A percentile compares a stretch with the other conserved stretches of the same genome.
These are phyloP conservation scores for Coccomyxa sp. DNA, from an alignment of 139 green algal genomes.

Conservation along the genomic window DNA sequence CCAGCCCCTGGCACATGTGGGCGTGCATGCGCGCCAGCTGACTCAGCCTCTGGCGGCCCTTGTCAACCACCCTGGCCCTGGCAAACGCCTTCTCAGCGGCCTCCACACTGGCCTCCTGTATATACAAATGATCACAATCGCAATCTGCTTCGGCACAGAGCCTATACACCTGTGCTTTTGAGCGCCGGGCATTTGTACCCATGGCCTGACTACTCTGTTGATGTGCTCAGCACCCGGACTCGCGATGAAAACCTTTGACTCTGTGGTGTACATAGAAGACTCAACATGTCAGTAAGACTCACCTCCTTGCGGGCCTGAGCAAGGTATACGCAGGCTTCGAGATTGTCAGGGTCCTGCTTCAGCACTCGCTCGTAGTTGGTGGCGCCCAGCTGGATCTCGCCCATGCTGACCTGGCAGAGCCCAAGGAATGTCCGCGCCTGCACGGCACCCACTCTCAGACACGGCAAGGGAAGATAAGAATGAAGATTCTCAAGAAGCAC, in stretches of 20 bases:
- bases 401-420: constrained; percentile 51
- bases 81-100: constrained; percentile 59
- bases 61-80: constrained; percentile 34
- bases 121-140: neutral
- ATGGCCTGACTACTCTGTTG: too few species aligned
- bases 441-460: constrained; percentile 1
- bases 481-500: neutral
- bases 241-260: too few species aligned
- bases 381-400: constrained; percentile 67
- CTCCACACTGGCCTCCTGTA: constrained; percentile 27
- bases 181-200: too few species aligned
- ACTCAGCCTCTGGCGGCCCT: constrained; percentile 1
- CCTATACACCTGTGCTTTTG: too few species aligned
- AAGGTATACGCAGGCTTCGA: constrained; percentile 76
- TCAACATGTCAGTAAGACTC: too few species aligned
- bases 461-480: neutral
- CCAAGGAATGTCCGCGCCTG: constrained; percentile 65
- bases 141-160: neutral
- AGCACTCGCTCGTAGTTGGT: constrained; percentile 59
- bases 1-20: constrained; percentile 68
- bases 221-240: too few species aligned
- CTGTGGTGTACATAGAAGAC: too few species aligned
- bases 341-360: constrained; percentile 42
- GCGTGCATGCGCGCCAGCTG: constrained; percentile 40
- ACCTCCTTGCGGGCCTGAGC: constrained; percentile 62